These are phyloP conservation scores for Graphilbum ipis-grandicollis DNA, from an alignment of 2,329 filamentous ascomycete species.

Conservation along the genomic window DNA sequence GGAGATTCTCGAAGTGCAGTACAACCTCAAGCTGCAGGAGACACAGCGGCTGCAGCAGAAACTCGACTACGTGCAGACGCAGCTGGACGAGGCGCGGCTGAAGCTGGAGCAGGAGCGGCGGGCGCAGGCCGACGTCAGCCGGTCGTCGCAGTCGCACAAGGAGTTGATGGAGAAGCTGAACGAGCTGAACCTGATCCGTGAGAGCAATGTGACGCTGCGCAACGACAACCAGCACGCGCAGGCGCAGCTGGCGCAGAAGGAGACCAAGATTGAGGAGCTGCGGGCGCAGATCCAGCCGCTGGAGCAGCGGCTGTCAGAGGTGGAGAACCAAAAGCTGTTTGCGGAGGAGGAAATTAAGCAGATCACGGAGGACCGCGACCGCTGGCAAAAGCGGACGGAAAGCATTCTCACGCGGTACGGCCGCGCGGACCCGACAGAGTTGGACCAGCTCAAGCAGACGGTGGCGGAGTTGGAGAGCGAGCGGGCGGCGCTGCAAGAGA, in stretches of 20 bases:
- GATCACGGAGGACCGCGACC: slow-evolving; percentile 77
- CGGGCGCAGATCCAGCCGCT: slow-evolving; percentile 64
- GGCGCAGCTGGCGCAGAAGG: slow-evolving; percentile 57
- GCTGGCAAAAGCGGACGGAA: slow-evolving; percentile 90
- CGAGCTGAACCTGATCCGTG: slow-evolving; percentile 87
- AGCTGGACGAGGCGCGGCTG: slow-evolving; percentile 75
- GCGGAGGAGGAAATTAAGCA: slow-evolving; percentile 80
- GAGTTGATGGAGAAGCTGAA: slow-evolving; percentile 90
- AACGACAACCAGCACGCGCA: slow-evolving; percentile 72
- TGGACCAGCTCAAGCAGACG: slow-evolving; percentile 73
- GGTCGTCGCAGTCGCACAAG: slow-evolving; percentile 62
- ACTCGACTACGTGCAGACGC: slow-evolving; percentile 67
- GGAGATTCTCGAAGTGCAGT: slow-evolving; percentile 94
- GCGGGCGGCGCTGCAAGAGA: slow-evolving; percentile 35
- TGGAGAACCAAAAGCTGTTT: slow-evolving; percentile 65
- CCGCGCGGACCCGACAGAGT: slow-evolving; percentile 80
- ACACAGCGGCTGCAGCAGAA: slow-evolving; percentile 79
- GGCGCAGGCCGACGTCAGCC: slow-evolving; percentile 53
- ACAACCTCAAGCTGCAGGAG: slow-evolving; percentile 77
- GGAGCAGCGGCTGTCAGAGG: slow-evolving; percentile 60
- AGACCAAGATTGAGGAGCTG: slow-evolving; percentile 56
- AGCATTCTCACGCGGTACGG: slow-evolving; percentile 94
- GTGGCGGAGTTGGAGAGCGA: slow-evolving; percentile 50
- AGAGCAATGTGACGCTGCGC: slow-evolving; percentile 82
- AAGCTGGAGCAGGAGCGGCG: slow-evolving; percentile 84